Evolutionary conservation across 768 basidiomycete species (phyloP).

Genomic region (Baorangia bicolor): DNA sequence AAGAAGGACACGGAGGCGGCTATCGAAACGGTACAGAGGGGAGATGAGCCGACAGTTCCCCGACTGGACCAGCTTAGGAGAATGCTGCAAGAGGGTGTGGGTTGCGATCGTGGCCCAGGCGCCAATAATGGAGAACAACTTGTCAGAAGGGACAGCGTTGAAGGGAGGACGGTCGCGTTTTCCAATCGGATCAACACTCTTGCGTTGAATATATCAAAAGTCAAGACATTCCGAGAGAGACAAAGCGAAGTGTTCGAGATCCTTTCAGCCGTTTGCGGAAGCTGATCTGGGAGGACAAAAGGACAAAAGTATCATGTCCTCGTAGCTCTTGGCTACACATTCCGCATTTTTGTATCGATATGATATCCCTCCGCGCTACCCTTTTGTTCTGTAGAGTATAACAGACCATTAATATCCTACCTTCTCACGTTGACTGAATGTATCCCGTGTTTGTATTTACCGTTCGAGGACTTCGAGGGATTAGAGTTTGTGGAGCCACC

Average conservation of each 20-base stretch:
- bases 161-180: constrained; percentile 68
- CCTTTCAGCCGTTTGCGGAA: constrained; percentile 24
- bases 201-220: constrained; percentile 64
- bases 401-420: background rate
- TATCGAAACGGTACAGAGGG: constrained; percentile 37
- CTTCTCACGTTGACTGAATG: background rate
- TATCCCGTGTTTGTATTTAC: background rate
- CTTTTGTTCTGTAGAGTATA: background rate
- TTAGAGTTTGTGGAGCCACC: too few relatives aligned
- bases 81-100: constrained; percentile 62
- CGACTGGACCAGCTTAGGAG: constrained; percentile 56
- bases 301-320: background rate
- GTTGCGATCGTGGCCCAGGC: constrained; percentile 28
- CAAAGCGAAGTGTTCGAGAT: constrained; percentile 72
- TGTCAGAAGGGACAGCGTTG: constrained; percentile 46
- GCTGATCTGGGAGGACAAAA: background rate
- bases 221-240: constrained; percentile 70
- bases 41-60: constrained; percentile 39
- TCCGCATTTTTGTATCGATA: background rate
- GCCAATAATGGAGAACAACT: constrained; percentile 23
- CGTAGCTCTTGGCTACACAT: background rate
- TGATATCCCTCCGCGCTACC: constrained; percentile 2
- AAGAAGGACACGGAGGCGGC: constrained; percentile 55
- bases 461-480: too few relatives aligned
- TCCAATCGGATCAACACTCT: constrained; percentile 76